These are phyloP conservation scores for Aspergillus sp. DNA, from an alignment of 2,329 filamentous ascomycete species.

Conservation along the genomic window DNA sequence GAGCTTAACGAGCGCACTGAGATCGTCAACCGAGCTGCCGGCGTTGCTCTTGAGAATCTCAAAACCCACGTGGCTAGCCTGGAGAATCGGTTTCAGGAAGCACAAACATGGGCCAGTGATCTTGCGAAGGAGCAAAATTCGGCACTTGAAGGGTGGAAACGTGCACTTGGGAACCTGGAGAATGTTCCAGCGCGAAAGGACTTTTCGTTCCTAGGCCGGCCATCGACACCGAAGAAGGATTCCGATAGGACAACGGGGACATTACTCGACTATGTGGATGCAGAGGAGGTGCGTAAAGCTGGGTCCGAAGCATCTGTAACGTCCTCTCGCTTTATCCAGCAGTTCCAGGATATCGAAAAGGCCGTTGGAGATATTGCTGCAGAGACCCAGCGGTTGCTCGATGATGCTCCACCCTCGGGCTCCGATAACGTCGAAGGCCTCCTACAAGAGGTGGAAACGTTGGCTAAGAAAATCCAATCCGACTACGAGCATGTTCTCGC, in stretches of 20 bases:
- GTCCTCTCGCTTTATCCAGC: constrained; percentile 60
- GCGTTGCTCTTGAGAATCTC: constrained; percentile 79
- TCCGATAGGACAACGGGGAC: constrained; percentile 55
- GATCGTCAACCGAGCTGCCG: constrained; percentile 71
- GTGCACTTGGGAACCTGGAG: constrained; percentile 37
- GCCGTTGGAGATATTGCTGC: constrained; percentile 60
- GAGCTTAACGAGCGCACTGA: constrained; percentile 49
- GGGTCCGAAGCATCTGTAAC: constrained; percentile 63
- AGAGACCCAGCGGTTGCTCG: constrained; percentile 47
- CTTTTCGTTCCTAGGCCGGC: constrained; percentile 41
- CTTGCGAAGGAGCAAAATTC: constrained; percentile 45
- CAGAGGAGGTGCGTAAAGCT: constrained; percentile 70
- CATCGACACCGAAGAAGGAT: constrained; percentile 41
- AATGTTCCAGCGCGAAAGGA: constrained; percentile 46
- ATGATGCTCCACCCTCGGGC: constrained; percentile 51
- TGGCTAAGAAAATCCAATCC: constrained; percentile 81
- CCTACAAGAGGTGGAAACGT: constrained; percentile 79
- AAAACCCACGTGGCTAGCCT: constrained; percentile 49
- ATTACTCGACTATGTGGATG: constrained; percentile 74
- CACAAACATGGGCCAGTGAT: constrained; percentile 47
- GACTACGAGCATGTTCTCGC: constrained; percentile 78
- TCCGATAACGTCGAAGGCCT: constrained; percentile 67
- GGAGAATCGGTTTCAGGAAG: constrained; percentile 47
- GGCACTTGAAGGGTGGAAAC: constrained; percentile 46
- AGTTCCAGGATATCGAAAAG: constrained; percentile 62